Evolutionary conservation across 2,329 filamentous ascomycete species (phyloP).

Genomic region (Sphaerostilbella broomeana): DNA sequence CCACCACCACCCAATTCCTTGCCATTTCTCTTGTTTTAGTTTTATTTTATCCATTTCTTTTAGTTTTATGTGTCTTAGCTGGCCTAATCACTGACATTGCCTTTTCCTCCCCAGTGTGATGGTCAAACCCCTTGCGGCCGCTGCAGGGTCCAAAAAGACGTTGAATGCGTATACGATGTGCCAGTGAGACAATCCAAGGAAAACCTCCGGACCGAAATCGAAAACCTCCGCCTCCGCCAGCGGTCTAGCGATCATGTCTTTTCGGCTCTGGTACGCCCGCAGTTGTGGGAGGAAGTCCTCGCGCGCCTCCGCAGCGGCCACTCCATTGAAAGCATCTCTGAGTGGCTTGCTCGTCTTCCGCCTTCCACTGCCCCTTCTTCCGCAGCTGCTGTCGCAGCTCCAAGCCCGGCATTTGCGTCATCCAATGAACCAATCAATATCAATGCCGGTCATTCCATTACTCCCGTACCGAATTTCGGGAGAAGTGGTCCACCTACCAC

Average conservation of each 20-base stretch:
- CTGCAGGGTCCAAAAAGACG: conserved; percentile 47
- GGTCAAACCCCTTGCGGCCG: conserved; percentile 50
- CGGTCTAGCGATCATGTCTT: conserved; percentile 50
- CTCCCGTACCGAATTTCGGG: conserved; percentile 24
- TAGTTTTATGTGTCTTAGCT: too few relatives aligned
- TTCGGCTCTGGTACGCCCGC: conserved; percentile 44
- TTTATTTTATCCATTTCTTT: too few relatives aligned
- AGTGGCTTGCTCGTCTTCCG: conserved; percentile 38
- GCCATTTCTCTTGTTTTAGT: not conserved
- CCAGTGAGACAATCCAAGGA: conserved; percentile 60
- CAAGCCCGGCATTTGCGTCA: conserved; percentile 22
- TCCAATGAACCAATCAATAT: conserved; percentile 15
- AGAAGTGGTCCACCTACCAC: conserved; percentile 20
- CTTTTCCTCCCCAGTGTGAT: conserved; percentile 44
- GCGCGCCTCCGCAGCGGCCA: conserved; percentile 48
- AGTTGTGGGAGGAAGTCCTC: conserved; percentile 49
- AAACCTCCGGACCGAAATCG: conserved; percentile 53
- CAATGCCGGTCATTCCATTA: conserved; percentile 12
- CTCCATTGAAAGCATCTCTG: conserved; percentile 47
- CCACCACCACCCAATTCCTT: not conserved
- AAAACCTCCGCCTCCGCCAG: conserved; percentile 47
- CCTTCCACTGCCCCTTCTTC: not conserved
- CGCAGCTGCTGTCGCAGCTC: conserved; percentile 3
- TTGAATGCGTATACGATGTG: conserved; percentile 55
- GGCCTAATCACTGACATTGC: conserved; percentile 6